Conservation (phyloP, 768 basidiomycete species). For the Naganishia onofrii region DNA sequence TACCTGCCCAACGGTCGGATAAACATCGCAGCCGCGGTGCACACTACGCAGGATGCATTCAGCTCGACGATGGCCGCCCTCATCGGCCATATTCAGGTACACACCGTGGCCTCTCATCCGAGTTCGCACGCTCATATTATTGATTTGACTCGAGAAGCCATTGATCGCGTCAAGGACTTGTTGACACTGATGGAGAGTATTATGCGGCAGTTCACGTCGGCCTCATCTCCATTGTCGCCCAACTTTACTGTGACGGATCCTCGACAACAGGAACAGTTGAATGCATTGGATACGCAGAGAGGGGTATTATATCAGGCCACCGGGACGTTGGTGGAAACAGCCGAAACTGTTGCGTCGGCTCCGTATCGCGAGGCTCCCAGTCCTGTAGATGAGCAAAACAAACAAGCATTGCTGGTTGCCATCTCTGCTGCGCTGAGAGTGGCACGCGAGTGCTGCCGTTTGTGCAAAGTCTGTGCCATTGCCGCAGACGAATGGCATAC, state of each 20-base stretch:
- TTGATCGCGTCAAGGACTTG: conserved; percentile 87
- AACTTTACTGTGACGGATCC: conserved; percentile 67
- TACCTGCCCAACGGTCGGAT: conserved; percentile 1
- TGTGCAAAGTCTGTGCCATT: conserved; percentile 69
- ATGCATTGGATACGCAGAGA: conserved; percentile 68
- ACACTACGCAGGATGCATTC: conserved; percentile 18
- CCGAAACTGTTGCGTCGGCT: conserved; percentile 68
- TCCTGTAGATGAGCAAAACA: conserved; percentile 72
- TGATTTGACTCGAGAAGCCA: conserved; percentile 89
- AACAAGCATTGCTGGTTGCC: conserved; percentile 70
- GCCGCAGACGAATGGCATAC: conserved; percentile 1
- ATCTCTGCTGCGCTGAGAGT: conserved; percentile 84
- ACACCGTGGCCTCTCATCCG: conserved; percentile 83
- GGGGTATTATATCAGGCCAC: conserved; percentile 80
- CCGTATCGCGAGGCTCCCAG: conserved; percentile 55
- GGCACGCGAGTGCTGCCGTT: conserved; percentile 80
- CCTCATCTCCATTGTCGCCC: conserved; percentile 59
- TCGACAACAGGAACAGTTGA: conserved; percentile 58
- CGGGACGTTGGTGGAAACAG: conserved; percentile 79
- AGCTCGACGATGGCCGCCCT: conserved; percentile 88
- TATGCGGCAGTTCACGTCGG: conserved; percentile 16
- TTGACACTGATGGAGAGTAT: conserved; percentile 75
- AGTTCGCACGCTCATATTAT: conserved; percentile 90
- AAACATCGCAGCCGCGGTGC: conserved; percentile 7
- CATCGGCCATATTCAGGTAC: conserved; percentile 93